Evolutionary conservation across 768 basidiomycete genomes (phyloP).

Genomic region (Leccinum ochraceum): DNA sequence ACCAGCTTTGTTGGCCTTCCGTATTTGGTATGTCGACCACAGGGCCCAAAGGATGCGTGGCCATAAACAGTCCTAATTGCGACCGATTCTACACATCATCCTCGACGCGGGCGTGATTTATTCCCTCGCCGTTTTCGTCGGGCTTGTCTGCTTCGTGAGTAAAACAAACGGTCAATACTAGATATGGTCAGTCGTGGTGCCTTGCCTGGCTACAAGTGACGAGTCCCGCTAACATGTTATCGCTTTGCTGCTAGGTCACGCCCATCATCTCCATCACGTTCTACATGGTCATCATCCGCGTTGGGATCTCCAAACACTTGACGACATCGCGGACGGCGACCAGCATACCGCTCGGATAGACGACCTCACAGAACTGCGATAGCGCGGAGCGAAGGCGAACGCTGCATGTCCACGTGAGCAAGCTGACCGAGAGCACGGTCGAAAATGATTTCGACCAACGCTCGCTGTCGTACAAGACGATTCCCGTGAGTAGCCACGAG

Average conservation of each 20-base stretch:
- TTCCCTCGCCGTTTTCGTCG: too few relatives aligned
- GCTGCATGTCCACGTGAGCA: background rate
- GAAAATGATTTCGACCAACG: background rate
- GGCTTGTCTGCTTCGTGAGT: too few relatives aligned
- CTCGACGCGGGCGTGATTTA: too few relatives aligned
- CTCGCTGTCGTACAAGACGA: background rate
- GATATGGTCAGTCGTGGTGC: too few relatives aligned
- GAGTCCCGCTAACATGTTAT: too few relatives aligned
- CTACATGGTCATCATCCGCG: conserved; percentile 20
- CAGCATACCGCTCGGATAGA: background rate
- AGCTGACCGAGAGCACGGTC: background rate
- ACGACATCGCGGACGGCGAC: too few relatives aligned
- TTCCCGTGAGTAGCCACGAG: background rate
- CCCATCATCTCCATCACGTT: conserved; percentile 19
- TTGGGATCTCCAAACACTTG: background rate
- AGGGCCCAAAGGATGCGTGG: background rate
- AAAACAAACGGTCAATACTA: too few relatives aligned
- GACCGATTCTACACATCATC: background rate
- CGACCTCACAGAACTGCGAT: too few relatives aligned
- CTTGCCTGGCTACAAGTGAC: too few relatives aligned
- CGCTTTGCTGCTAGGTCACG: background rate
- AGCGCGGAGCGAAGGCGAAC: background rate
- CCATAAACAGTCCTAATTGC: background rate
- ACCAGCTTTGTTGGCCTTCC: background rate
- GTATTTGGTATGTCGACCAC: background rate